Evolutionary conservation across 805 yeast genomes (phyloP).

Genomic region (Maudiozyma serrabonitensis): DNA sequence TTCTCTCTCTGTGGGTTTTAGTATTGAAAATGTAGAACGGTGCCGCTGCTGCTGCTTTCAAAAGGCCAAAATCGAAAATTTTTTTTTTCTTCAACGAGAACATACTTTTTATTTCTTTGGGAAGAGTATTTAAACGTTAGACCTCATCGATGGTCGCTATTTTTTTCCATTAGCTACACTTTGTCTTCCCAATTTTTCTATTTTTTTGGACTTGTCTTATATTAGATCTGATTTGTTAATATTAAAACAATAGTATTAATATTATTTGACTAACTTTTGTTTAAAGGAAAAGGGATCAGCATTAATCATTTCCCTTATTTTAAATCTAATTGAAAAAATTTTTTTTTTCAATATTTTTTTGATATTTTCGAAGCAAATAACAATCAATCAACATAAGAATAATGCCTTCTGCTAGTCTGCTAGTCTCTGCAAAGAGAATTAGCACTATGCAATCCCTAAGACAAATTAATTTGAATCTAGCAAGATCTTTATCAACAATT

Average conservation of each 20-base stretch:
- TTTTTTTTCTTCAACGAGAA: too few relatives aligned
- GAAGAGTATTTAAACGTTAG: neutral
- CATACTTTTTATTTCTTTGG: neutral
- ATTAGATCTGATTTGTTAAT: neutral
- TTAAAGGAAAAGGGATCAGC: too few relatives aligned
- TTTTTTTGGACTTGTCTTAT: neutral
- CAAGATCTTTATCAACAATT: slow-evolving; percentile 7
- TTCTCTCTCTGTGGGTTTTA: too few relatives aligned
- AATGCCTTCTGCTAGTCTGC: slow-evolving; percentile 23
- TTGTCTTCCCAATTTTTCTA: neutral
- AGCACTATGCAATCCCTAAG: slow-evolving; percentile 5
- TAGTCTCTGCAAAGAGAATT: slow-evolving; percentile 21
- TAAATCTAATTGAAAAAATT: too few relatives aligned
- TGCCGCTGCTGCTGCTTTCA: neutral
- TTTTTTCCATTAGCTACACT: slow-evolving; percentile 1
- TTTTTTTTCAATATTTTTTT: too few relatives aligned
- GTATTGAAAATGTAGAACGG: neutral
- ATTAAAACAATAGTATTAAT: too few relatives aligned
- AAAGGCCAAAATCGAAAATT: too few relatives aligned
- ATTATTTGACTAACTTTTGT: too few relatives aligned
- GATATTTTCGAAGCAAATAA: too few relatives aligned
- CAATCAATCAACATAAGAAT: too few relatives aligned
- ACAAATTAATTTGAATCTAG: slow-evolving; percentile 1
- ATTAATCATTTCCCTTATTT: too few relatives aligned
- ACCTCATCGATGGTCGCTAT: neutral